A percentile compares a stretch with the other conserved stretches of the same genome.
Conservation (phyloP, 768 basidiomycete genomes). For the Trametes gibbosa region DNA sequence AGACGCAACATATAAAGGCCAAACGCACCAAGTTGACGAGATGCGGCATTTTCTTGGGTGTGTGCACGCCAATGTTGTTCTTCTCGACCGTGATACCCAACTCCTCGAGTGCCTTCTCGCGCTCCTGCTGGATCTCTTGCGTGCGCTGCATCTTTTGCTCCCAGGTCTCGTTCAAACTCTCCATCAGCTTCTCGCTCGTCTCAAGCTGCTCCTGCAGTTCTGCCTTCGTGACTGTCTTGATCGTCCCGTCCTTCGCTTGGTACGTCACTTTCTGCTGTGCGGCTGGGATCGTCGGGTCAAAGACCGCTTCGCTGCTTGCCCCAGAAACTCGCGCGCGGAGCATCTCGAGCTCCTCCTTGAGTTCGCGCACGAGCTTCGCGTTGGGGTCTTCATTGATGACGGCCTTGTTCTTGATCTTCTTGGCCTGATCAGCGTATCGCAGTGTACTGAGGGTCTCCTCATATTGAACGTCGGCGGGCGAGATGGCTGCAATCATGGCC, state of each 20-base stretch:
- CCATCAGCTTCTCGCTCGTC: constrained; percentile 92
- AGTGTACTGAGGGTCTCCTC: constrained; percentile 96
- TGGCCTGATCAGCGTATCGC: constrained; percentile 97
- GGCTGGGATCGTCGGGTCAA: constrained; percentile 85
- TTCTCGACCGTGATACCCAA: constrained; percentile 97
- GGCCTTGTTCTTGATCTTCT: constrained; percentile 99
- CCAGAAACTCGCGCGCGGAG: constrained; percentile 83
- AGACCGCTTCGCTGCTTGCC: constrained; percentile 67
- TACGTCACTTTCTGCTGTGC: constrained; percentile 96
- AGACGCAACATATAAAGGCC: too few relatives aligned
- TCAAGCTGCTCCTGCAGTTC: constrained; percentile 97
- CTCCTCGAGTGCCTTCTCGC: constrained; percentile 97
- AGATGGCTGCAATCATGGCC: constrained; percentile 98
- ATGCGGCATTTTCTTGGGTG: constrained; percentile 98
- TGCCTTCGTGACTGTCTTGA: constrained; percentile 95
- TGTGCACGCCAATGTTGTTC: constrained; percentile 94
- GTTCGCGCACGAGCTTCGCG: constrained; percentile 95
- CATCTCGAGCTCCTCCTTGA: constrained; percentile 96
- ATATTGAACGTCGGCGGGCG: constrained; percentile 84
- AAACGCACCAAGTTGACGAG: constrained; percentile 83
- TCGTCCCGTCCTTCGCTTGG: constrained; percentile 86
- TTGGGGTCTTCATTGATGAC: constrained; percentile 99
- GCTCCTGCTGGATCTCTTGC: constrained; percentile 92
- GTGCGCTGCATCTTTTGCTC: constrained; percentile 91
- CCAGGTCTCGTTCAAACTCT: constrained; percentile 93